Percentiles rank a stretch among this genome's conserved stretches.
These are phyloP conservation scores for Botryotinia globosa DNA, from an alignment of 2,329 filamentous ascomycete species.

Conservation along the genomic window DNA sequence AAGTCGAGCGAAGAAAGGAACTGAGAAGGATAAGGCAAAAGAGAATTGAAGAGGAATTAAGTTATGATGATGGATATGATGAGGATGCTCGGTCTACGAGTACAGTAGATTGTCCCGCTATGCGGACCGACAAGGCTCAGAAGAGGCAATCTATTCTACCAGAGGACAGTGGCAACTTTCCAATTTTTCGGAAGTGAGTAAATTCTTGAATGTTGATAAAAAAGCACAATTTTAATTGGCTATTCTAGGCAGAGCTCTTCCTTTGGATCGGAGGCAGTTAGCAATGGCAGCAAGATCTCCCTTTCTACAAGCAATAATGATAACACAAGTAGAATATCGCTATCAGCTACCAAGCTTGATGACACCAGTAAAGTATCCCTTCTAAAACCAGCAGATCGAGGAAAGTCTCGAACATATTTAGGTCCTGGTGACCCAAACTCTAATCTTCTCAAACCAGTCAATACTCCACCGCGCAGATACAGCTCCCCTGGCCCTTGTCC, in stretches of 20 bases:
- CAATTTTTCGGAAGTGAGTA: slow-evolving; percentile 15
- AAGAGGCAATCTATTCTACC: slow-evolving; percentile 18
- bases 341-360: slow-evolving; percentile 2
- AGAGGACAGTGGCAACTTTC: slow-evolving; percentile 20
- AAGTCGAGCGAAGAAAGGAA: slow-evolving; percentile 54
- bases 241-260: slow-evolving; percentile 1
- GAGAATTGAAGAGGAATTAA: slow-evolving; percentile 57
- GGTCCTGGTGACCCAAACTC: slow-evolving; percentile 14
- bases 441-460: slow-evolving; percentile 22
- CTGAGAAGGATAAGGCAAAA: slow-evolving; percentile 54
- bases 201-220: not conserved
- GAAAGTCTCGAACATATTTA: slow-evolving; percentile 9
- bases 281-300: slow-evolving; percentile 1
- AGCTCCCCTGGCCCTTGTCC: slow-evolving; percentile 29
- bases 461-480: slow-evolving; percentile 25
- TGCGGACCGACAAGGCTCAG: slow-evolving; percentile 5
- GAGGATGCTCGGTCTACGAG: slow-evolving; percentile 38
- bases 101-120: slow-evolving; percentile 19
- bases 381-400: not conserved
- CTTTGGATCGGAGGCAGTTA: not conserved
- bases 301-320: slow-evolving; percentile 1
- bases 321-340: not conserved
- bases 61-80: slow-evolving; percentile 45
- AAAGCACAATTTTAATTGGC: not conserved
- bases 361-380: slow-evolving; percentile 1